phyloP scores from a whole-genome alignment of 495 filamentous ascomycete species.

The Lasiosphaeria hispida region DNA sequence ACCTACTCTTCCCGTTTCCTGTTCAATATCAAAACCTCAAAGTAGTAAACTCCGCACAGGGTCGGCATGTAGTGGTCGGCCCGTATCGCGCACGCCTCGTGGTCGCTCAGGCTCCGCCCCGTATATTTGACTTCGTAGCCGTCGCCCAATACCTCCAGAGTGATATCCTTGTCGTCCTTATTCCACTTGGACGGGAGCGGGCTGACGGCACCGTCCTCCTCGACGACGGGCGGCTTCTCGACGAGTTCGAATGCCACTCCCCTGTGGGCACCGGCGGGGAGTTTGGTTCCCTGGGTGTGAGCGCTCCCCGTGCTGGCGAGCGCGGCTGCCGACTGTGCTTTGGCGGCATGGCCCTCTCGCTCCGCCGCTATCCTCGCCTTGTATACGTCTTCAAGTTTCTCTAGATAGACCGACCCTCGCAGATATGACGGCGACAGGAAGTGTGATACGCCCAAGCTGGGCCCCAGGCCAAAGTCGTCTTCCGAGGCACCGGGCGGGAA shows the following conservation, averaged over 20 bases:
- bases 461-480: constrained; percentile 28
- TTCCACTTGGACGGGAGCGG: constrained; percentile 84
- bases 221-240: constrained; percentile 64
- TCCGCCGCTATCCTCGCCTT: constrained; percentile 52
- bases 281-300: constrained; percentile 61
- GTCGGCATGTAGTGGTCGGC: constrained; percentile 89
- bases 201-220: constrained; percentile 53
- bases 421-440: constrained; percentile 86
- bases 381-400: constrained; percentile 67
- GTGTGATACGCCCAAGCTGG: constrained; percentile 10
- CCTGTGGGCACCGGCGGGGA: constrained; percentile 62
- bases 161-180: constrained; percentile 67
- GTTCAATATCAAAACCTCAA: constrained; percentile 82
- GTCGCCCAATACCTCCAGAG: constrained; percentile 70
- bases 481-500: constrained; percentile 18
- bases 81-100: constrained; percentile 81
- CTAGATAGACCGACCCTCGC: constrained; percentile 69
- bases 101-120: constrained; percentile 48
- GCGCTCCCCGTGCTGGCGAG: constrained; percentile 61
- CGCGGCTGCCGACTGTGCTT: constrained; percentile 42
- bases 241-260: constrained; percentile 85
- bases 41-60: constrained; percentile 94
- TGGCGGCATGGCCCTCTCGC: constrained; percentile 26
- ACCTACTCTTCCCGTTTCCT: constrained; percentile 86
- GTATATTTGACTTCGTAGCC: constrained; percentile 77